Evolutionary conservation across 306 rosid species (phyloP).

Genomic region (Malus fusca): DNA sequence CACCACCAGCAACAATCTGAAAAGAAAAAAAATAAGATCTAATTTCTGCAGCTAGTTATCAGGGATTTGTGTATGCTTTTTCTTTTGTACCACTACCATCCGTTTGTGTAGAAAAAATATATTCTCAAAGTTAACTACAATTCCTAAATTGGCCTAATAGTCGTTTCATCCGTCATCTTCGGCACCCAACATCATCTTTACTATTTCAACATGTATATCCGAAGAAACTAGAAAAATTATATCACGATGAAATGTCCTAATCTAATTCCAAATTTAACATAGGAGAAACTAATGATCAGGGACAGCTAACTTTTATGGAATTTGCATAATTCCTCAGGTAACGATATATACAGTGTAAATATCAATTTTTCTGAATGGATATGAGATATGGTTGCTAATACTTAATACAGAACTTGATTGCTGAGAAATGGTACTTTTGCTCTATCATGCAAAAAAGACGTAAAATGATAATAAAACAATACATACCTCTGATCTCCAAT

Average conservation of each 20-base stretch:
- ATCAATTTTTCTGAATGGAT: neutral
- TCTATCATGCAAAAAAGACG: neutral
- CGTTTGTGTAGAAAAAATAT: neutral
- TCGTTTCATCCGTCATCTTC: neutral
- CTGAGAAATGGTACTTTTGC: neutral
- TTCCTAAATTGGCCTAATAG: neutral
- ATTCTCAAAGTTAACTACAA: neutral
- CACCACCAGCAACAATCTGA: conserved; percentile 45
- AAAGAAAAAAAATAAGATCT: conserved; percentile 3
- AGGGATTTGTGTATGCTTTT: neutral
- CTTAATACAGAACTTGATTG: neutral
- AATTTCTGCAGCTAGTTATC: neutral
- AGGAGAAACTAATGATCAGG: neutral
- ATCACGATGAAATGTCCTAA: neutral
- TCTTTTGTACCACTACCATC: neutral
- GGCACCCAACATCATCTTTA: neutral
- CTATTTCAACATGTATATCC: neutral
- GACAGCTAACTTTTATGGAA: neutral
- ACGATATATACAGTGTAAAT: neutral
- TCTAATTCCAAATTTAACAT: neutral
- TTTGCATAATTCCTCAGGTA: neutral
- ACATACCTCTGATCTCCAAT: conserved; percentile 47
- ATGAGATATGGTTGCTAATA: neutral
- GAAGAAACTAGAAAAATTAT: neutral
- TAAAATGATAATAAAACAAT: neutral